phyloP scores from a whole-genome alignment of 495 filamentous ascomycete genomes.

The Aspergillus steynii region DNA sequence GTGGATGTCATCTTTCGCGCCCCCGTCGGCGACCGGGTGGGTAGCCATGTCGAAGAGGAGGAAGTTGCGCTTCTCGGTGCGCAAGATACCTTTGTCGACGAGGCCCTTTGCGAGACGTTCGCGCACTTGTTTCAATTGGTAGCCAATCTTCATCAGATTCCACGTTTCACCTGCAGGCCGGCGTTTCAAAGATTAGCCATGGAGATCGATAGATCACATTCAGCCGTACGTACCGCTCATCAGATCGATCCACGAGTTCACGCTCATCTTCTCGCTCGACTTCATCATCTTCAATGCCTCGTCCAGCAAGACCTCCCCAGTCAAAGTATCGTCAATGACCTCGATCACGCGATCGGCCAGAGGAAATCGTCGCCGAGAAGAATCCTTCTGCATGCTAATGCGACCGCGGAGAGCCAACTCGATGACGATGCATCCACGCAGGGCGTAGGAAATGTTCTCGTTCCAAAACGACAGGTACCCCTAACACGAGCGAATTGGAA shows the following conservation, averaged over 20 bases:
- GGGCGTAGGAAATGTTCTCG: conserved; percentile 97
- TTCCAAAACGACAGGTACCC: conserved; percentile 99
- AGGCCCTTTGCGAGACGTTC: conserved; percentile 97
- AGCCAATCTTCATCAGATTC: conserved; percentile 99
- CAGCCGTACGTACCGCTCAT: conserved; percentile 76
- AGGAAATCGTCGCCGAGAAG: conserved; percentile 86
- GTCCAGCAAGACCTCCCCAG: conserved; percentile 95
- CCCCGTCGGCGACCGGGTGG: conserved; percentile 95
- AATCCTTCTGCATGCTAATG: conserved; percentile 98
- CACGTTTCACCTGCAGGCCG: conserved; percentile 83
- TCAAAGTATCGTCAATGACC: conserved; percentile 95
- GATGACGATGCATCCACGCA: conserved; percentile 96
- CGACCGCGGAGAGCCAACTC: conserved; percentile 94
- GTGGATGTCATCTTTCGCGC: conserved; percentile 96
- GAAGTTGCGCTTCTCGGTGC: conserved; percentile 99
- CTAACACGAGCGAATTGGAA: conserved; percentile 41
- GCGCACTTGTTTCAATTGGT: conserved; percentile 98
- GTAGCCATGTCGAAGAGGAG: conserved; percentile 99
- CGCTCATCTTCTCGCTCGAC: conserved; percentile 98
- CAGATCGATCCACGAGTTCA: conserved; percentile 96
- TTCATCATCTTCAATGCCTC: conserved; percentile 99
- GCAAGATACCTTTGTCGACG: conserved; percentile 96
- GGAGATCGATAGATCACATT: conserved; percentile 13
- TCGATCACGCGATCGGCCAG: conserved; percentile 91
- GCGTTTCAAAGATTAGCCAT: not conserved